A percentile compares a stretch with the other conserved stretches of the same genome.
Evolutionary conservation across 257 asterid species (phyloP).

Genomic region (Solanum lycopersicoides): DNA sequence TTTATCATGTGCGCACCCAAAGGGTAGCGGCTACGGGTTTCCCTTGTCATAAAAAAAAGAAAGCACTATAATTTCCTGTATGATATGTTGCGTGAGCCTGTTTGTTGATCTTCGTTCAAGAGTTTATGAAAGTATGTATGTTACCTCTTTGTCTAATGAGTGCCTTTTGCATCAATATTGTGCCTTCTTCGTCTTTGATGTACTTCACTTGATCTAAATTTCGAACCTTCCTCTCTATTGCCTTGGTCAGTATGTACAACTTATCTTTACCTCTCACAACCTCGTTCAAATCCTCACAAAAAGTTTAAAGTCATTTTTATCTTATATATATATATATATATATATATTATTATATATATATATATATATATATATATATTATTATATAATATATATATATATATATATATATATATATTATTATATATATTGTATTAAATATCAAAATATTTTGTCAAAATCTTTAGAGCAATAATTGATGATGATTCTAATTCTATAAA

Average conservation of each 20-base stretch:
- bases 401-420: no score
- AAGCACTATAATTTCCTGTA: not conserved
- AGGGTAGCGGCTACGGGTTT: no score
- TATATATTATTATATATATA: no score
- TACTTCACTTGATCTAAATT: not conserved
- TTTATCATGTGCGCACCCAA: no score
- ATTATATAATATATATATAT: no score
- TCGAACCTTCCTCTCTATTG: not conserved
- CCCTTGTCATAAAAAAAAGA: no score
- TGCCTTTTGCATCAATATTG: not conserved
- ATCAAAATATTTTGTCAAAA: no score
- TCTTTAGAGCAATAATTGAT: no score
- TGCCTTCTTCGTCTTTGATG: not conserved
- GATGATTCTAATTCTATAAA: not conserved
- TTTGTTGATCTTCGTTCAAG: not conserved
- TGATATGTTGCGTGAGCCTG: not conserved
- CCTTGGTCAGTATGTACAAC: not conserved
- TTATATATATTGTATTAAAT: no score
- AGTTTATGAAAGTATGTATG: not conserved
- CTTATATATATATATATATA: no score
- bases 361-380: no score
- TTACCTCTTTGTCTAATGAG: not conserved
- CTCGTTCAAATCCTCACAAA: not conserved
- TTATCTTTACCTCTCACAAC: not conserved
- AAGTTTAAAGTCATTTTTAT: not conserved